phyloP scores from a whole-genome alignment of 2,329 filamentous ascomycete genomes.

The Arthrobotrys sinensis region DNA sequence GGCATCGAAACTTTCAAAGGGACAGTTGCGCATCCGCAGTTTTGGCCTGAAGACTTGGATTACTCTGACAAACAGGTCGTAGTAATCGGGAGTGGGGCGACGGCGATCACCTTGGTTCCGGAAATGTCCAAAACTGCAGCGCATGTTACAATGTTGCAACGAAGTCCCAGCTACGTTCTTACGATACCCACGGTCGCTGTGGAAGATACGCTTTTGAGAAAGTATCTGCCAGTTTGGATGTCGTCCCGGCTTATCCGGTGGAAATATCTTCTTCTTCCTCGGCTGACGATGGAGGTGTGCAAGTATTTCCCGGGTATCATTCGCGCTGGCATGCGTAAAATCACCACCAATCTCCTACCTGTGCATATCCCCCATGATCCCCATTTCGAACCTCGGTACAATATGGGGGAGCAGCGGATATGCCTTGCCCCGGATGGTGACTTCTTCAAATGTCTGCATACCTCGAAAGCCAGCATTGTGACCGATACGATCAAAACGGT shows the following conservation, averaged over 20 bases:
- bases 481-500: constrained; percentile 71
- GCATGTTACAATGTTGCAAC: constrained; percentile 84
- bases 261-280: constrained; percentile 71
- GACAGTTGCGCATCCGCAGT: constrained; percentile 78
- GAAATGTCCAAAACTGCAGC: constrained; percentile 76
- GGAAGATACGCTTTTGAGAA: constrained; percentile 67
- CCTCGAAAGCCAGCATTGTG: constrained; percentile 68
- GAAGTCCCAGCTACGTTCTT: constrained; percentile 80
- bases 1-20: constrained; percentile 78
- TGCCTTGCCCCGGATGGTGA: constrained; percentile 77
- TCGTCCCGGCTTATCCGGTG: constrained; percentile 71
- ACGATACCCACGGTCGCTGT: constrained; percentile 70
- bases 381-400: constrained; percentile 77
- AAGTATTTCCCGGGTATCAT: constrained; percentile 72
- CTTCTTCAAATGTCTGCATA: constrained; percentile 70
- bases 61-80: constrained; percentile 78
- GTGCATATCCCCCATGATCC: constrained; percentile 72
- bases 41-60: constrained; percentile 80
- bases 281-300: constrained; percentile 71
- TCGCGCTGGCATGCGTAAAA: constrained; percentile 69
- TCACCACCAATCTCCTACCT: constrained; percentile 72
- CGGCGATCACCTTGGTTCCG: constrained; percentile 83
- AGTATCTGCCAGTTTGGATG: constrained; percentile 70
- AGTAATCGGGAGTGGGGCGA: constrained; percentile 83
- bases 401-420: constrained; percentile 81